These are phyloP conservation scores for Pseudogymnoascus sp. DNA, from an alignment of 2,329 filamentous ascomycete species.

Conservation along the genomic window DNA sequence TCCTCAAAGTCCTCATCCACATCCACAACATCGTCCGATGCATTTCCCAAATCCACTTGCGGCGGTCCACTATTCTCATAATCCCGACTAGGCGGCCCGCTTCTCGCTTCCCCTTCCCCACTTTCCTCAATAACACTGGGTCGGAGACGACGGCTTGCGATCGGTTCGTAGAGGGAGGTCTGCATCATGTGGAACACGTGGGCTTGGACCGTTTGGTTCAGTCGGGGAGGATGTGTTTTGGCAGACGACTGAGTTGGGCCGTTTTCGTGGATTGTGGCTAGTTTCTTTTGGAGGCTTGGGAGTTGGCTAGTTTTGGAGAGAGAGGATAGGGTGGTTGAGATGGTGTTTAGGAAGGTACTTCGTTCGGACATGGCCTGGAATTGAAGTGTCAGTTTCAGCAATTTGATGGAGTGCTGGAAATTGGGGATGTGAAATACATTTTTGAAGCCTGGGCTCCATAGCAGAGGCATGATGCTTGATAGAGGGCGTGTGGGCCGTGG, in stretches of 20 bases:
- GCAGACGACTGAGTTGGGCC: neutral
- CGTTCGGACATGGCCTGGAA: conserved; percentile 17
- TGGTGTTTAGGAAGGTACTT: conserved; percentile 14
- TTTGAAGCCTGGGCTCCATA: conserved; percentile 24
- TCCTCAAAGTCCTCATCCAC: neutral
- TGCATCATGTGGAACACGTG: conserved; percentile 12
- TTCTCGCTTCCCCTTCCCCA: neutral
- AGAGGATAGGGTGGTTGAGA: conserved; percentile 13
- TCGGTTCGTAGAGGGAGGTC: conserved; percentile 6
- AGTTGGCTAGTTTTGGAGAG: conserved; percentile 18
- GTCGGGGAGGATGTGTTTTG: neutral
- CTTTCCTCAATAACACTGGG: conserved; percentile 5
- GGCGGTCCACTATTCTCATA: neutral
- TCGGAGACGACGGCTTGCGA: conserved; percentile 9
- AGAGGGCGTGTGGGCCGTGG: conserved; percentile 11
- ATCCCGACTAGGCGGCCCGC: neutral
- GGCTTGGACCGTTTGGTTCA: conserved; percentile 4
- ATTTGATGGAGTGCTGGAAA: neutral
- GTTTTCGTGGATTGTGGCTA: conserved; percentile 9
- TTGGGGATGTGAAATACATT: conserved; percentile 14
- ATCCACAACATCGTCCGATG: neutral
- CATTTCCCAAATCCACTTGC: neutral
- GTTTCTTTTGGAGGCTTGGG: conserved; percentile 16
- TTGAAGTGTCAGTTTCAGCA: neutral
- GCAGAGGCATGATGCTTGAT: conserved; percentile 16